Conservation (phyloP, 192 early-diverging fungal genomes). For the Coemansia sp. region DNA sequence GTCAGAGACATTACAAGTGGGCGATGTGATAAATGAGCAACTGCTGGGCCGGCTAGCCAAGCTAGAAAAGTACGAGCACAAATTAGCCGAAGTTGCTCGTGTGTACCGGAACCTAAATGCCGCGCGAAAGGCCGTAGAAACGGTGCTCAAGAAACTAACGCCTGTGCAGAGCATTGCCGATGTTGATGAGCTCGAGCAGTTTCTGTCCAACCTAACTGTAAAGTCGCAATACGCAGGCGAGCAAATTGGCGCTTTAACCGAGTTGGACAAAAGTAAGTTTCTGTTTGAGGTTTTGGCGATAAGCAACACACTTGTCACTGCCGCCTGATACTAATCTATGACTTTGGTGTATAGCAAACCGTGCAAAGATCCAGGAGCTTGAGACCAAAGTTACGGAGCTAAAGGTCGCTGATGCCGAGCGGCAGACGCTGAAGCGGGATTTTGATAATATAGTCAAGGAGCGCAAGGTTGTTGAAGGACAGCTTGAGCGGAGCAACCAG, state of each 20-base stretch:
- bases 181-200: conserved; percentile 51
- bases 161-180: conserved; percentile 55
- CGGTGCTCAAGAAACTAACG: conserved; percentile 38
- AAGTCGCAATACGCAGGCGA: conserved; percentile 51
- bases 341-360: conserved; percentile 10
- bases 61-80: conserved; percentile 55
- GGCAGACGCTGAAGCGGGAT: conserved; percentile 11
- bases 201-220: conserved; percentile 41
- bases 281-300: background rate
- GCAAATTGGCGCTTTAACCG: conserved; percentile 50
- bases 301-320: background rate
- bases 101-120: conserved; percentile 51
- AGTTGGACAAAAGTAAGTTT: conserved; percentile 34
- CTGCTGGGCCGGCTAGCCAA: conserved; percentile 27
- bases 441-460: conserved; percentile 31
- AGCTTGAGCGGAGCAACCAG: conserved; percentile 41
- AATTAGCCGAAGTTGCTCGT: conserved; percentile 47
- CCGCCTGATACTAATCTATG: background rate
- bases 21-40: conserved; percentile 30
- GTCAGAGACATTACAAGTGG: conserved; percentile 23
- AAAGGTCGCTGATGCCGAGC: conserved; percentile 11
- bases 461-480: conserved; percentile 43
- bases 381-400: conserved; percentile 15
- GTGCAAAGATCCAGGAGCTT: conserved; percentile 31
- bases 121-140: conserved; percentile 48